Conservation (phyloP, 495 filamentous ascomycete genomes). For the Trichoderma virens region DNA sequence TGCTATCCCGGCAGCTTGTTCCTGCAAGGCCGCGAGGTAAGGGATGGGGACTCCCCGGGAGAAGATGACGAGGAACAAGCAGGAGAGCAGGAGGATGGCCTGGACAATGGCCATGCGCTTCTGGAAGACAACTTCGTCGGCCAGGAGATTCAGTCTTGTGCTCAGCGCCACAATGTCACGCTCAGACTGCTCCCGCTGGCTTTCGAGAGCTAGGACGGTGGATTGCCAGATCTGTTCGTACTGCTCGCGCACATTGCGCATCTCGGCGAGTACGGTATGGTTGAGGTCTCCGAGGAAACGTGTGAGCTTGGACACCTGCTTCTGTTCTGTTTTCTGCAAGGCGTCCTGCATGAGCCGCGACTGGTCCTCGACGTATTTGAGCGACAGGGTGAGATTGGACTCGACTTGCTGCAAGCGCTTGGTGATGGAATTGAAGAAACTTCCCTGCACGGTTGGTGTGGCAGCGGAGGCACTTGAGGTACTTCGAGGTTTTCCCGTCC, state of each 20-base stretch:
- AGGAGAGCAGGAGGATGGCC: constrained; percentile 76
- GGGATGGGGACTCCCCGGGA: constrained; percentile 26
- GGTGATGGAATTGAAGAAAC: constrained; percentile 93
- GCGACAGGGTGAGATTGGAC: constrained; percentile 81
- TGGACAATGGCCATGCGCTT: constrained; percentile 90
- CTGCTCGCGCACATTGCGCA: constrained; percentile 69
- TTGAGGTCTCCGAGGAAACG: constrained; percentile 79
- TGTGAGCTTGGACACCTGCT: constrained; percentile 75
- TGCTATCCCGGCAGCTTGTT: background rate
- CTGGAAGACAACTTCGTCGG: constrained; percentile 92
- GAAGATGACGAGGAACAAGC: constrained; percentile 83
- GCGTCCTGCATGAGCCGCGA: constrained; percentile 86
- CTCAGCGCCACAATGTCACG: constrained; percentile 76
- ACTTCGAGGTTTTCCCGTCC: constrained; percentile 17
- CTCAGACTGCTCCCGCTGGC: constrained; percentile 71
- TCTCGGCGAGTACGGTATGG: constrained; percentile 74
- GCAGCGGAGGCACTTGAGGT: constrained; percentile 48
- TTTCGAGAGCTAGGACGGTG: constrained; percentile 85
- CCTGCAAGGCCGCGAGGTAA: constrained; percentile 5
- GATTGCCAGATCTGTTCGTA: constrained; percentile 97
- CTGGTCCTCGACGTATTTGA: constrained; percentile 96
- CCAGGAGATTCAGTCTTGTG: constrained; percentile 72
- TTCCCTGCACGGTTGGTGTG: constrained; percentile 84
- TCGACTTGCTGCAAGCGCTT: constrained; percentile 88
- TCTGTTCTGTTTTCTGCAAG: constrained; percentile 81